Conservation (phyloP, 495 filamentous ascomycete species). For the Elaphomyces granulatus region DNA sequence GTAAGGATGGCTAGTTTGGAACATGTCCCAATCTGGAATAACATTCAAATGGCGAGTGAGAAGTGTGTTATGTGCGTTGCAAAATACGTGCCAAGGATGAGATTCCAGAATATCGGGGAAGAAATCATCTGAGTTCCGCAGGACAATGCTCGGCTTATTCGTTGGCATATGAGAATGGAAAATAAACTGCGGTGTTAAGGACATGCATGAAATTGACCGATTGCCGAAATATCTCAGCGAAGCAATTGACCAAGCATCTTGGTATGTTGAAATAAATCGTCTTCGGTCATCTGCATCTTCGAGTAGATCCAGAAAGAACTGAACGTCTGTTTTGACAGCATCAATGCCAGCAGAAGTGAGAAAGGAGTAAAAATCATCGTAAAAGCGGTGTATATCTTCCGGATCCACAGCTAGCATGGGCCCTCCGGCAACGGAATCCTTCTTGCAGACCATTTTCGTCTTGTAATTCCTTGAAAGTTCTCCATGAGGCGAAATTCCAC, state of each 20-base stretch:
- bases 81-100: constrained; percentile 90
- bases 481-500: constrained; percentile 59
- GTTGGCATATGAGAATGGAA: constrained; percentile 70
- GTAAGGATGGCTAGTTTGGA: constrained; percentile 72
- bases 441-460: constrained; percentile 49
- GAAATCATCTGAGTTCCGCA: constrained; percentile 90
- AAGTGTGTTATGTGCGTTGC: constrained; percentile 83
- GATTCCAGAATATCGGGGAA: constrained; percentile 63
- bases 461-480: constrained; percentile 64
- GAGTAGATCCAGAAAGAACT: constrained; percentile 72
- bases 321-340: constrained; percentile 80
- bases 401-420: constrained; percentile 60
- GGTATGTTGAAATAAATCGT: constrained; percentile 55
- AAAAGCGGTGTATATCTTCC: constrained; percentile 59
- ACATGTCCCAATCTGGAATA: constrained; percentile 98
- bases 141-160: constrained; percentile 50
- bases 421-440: constrained; percentile 40
- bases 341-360: constrained; percentile 55
- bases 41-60: constrained; percentile 59
- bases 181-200: constrained; percentile 63
- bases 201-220: constrained; percentile 85
- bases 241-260: constrained; percentile 75
- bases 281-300: constrained; percentile 50
- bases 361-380: constrained; percentile 84
- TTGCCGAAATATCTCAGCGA: constrained; percentile 60